Base-by-base conservation (phyloP, 768 basidiomycete species). In the Agrocybe pediades region DNA sequence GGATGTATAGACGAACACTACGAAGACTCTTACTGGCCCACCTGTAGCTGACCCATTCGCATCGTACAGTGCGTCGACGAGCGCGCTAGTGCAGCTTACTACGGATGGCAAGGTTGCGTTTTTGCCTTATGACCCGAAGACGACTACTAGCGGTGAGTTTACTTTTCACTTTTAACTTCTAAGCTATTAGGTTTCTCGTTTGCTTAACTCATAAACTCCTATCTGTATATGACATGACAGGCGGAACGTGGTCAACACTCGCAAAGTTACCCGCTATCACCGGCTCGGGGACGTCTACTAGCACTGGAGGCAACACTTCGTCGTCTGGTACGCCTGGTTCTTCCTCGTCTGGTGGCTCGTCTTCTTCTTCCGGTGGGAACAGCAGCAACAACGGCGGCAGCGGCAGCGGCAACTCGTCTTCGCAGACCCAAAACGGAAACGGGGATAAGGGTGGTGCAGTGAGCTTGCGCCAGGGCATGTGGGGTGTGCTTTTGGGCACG, bases 11-110 rank as follows among this genome's bases (percentile, higher is more conserved):
- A 57, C 60, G 7, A 67, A 67, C 52, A 64, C 64, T 39, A 67
- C 66, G 8, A 67, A 67, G 41, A 63, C 62, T 11, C 59, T 67
- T 47, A 54, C 64, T 2, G 63, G 61, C 36, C 66, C 66, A 2
- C 58, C 63, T 11, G 56, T 59, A 17, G 50, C 56, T 30, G 64
- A 67, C 49, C 54, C 63, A 11, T 56, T 57, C 6, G 62, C 66
- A 2, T 54, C 52, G 15, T 67, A 65, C 55, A 52, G 58, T 17
- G 64, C 66, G 15, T 65, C 64, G 4, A 64, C 66, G 0, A 59
- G 43, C 16, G 60, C 66, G 2, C 63, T 67, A n/a, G 66, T 67
- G n/a, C 64, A 65, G 48, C 49, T 67, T 23, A 56, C 56, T 9
- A 40, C 59, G 2, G 56, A 55, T 9, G 66, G 64, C 9, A 30